Evolutionary conservation across 83 land plant genomes (phyloP).

Genomic region (Picea abies): DNA sequence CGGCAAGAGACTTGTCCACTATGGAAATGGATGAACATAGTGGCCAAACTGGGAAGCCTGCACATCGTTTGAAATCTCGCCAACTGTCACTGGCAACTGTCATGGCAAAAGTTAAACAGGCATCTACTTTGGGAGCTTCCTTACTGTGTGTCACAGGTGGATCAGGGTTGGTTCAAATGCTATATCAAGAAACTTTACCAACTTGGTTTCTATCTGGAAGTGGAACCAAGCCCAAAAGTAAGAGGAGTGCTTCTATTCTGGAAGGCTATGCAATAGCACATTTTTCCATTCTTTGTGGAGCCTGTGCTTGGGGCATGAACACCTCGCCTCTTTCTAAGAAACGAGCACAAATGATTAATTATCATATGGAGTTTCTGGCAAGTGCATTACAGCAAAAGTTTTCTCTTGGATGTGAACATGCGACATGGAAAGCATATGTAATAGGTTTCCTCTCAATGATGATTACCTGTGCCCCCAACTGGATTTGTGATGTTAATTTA

Average conservation of each 20-base stretch:
- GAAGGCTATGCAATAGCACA: constrained; percentile 63
- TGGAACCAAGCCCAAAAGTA: constrained; percentile 23
- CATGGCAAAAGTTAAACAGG: constrained; percentile 46
- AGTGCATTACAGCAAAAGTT: constrained; percentile 61
- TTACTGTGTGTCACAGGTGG: constrained; percentile 69
- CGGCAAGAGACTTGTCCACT: constrained; percentile 17
- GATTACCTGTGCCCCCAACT: constrained; percentile 51
- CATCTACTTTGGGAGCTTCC: constrained; percentile 68
- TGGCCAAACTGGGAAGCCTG: constrained; percentile 28
- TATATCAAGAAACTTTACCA: constrained; percentile 66
- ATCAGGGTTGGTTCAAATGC: constrained; percentile 40
- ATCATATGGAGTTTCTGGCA: constrained; percentile 63
- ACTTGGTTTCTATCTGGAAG: constrained; percentile 71
- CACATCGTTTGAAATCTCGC: constrained; percentile 27
- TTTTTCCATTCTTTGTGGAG: constrained; percentile 50
- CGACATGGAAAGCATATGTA: constrained; percentile 68
- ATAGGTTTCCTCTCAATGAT: constrained; percentile 58
- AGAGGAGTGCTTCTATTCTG: constrained; percentile 25
- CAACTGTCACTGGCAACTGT: constrained; percentile 47
- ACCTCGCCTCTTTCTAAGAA: constrained; percentile 28
- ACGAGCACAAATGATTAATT: constrained; percentile 32
- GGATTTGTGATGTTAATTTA: constrained; percentile 54
- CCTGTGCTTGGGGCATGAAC: constrained; percentile 57
- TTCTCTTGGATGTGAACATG: constrained; percentile 55
- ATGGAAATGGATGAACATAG: constrained; percentile 22